Conservation (phyloP, 73 alveolate species). For the Paramecium sonneborni region DNA sequence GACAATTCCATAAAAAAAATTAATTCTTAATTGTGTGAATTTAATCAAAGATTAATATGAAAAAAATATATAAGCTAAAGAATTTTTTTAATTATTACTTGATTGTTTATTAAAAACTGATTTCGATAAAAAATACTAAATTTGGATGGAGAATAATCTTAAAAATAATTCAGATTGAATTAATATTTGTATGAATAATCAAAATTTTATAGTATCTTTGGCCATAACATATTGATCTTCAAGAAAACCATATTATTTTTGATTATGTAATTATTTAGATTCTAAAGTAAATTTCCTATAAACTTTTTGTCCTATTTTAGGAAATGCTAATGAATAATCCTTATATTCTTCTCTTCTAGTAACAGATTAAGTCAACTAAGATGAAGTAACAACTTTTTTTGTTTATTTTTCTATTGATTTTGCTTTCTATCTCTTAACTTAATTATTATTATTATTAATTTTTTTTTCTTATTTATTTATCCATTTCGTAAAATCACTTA, state of each 20-base stretch:
- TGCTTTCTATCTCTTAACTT: background rate
- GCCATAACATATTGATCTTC: background rate
- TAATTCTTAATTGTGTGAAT: background rate
- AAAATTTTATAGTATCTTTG: background rate
- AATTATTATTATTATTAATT: background rate
- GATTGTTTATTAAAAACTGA: background rate
- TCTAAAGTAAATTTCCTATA: background rate
- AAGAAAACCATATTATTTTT: background rate
- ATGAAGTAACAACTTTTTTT: background rate
- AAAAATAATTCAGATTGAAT: background rate
- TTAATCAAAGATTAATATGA: background rate
- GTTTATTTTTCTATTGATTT: background rate
- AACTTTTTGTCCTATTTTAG: background rate
- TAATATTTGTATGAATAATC: background rate
- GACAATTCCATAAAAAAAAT: background rate
- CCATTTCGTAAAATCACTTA: background rate
- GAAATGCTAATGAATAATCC: slow-evolving; percentile 7
- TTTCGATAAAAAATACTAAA: background rate
- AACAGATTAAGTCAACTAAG: background rate
- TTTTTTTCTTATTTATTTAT: background rate
- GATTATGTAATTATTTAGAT: background rate
- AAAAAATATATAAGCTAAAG: background rate
- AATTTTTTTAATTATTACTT: background rate
- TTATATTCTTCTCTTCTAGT: background rate
- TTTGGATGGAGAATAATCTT: background rate